Base-by-base conservation (phyloP, 345 rosid genomes). In the Acer saccharum region DNA sequence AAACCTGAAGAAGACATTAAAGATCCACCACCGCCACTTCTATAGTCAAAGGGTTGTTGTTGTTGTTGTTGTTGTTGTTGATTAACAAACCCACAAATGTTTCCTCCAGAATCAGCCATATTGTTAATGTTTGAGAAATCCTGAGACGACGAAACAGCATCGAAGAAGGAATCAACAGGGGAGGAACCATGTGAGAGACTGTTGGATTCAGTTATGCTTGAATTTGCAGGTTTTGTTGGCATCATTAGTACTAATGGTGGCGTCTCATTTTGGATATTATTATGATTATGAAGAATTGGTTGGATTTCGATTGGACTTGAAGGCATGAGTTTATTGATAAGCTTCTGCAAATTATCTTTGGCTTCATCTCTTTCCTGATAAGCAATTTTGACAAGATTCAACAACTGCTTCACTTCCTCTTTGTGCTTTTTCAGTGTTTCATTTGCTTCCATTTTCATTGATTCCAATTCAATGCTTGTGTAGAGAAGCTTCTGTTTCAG, bases 281-380 rank as follows among this genome's bases (percentile, higher is more conserved):
- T 46, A 46, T 46, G 50, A 46, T 70, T 76, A 23, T 58, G 77
- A 27, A 72, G 64, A 27, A 77, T 67, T n/a, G 81, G 64, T 8
- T 23, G 68, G 20, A 77, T 25, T 57, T 81, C 86, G 57, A 74
- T 2, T 18, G 84, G 39, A 65, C 60, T 74, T 0, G 80, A 75
- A 54, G 90, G 70, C 80, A 79, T 54, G 27, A 84, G 46, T 78
- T 89, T 88, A 81, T 81, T 79, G 13, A 88, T 79, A 17, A 92
- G 70, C 62, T 79, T 89, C 14, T 90, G 94, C 76, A 91, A 79
- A 46, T 91, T 93, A 13, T 82, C 85, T 77, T 86, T 88, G 21
- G 97, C 96, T 55, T 89, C 98, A 69, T 97, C 97, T 81, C 99
- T 91, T 81, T 96, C 95, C 74, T 88, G 89, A 82, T 78, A 81